Evolutionary conservation across 202 grass and related monocot species (phyloP), one percentile per base, ranked within the genome.

Genomic region (Setaria viridis): DNA sequence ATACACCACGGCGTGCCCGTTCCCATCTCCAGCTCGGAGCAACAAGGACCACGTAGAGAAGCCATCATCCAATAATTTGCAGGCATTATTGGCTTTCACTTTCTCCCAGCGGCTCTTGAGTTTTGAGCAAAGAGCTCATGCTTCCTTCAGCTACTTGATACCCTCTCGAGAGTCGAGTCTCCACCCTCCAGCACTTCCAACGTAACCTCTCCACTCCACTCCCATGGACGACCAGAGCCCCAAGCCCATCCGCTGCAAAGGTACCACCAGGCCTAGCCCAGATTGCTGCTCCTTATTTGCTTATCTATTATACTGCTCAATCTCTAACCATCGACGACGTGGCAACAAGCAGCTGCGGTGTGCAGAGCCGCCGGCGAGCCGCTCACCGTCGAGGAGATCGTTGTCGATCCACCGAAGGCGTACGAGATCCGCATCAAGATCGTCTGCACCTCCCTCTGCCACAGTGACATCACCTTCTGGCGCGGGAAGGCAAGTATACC

Each of bases 231-330:
- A 20, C 30, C 47, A 81, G 34, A 82, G 72, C 41, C 49, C 78
- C 48, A 74, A 87, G 70, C 89, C 89, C 48, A 94, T 97, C 91
- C 83, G 75, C 32, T 97, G 94, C 94, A 92, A 90, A 89, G 94
- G 89, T 90, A 87, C 34, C 12, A 1, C 53, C 53, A 55, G 17
- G 34, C 34, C 34, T 35, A 35, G 34, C 34, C 34, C 34, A 35
- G 34, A 35, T 32, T 14, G 54, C 64, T 42, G 32, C 70, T 53
- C 16, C 13, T 34, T 50, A 11, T 59, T 3, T 0, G 2, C n/a
- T 25, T 58, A 9, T 10, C 5, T 58, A 25, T 25, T 25, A 25
- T 58, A 58, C 46, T 50, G 0, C 5, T 50, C 21, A 51, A 54
- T 33, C 48, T 86, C 29, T 50, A 62, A 82, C 45, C 59, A 11